Percentiles rank a stretch among this genome's conserved stretches.
Conservation (phyloP, 306 rosid genomes). For the Datisca glomerata region DNA sequence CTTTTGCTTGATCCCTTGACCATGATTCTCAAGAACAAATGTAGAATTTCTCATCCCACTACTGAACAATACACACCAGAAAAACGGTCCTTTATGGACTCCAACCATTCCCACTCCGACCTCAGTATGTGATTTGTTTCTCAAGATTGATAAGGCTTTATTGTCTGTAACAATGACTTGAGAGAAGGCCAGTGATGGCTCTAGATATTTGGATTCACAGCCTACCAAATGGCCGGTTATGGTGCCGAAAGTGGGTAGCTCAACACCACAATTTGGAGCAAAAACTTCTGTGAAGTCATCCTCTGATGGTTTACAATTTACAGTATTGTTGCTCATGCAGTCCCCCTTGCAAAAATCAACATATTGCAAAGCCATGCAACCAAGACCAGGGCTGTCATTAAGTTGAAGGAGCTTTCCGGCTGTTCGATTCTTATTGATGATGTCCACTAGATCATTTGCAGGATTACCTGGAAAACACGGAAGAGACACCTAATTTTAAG, state of each 20-base stretch:
- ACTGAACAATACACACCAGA: slow-evolving; percentile 77
- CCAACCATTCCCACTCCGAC: slow-evolving; percentile 77
- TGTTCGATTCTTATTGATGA: slow-evolving; percentile 70
- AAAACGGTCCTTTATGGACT: slow-evolving; percentile 55
- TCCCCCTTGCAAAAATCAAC: slow-evolving; percentile 61
- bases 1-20: slow-evolving; percentile 61
- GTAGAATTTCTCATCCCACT: slow-evolving; percentile 54
- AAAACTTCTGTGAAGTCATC: slow-evolving; percentile 83
- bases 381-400: slow-evolving; percentile 71
- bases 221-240: slow-evolving; percentile 59
- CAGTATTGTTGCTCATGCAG: slow-evolving; percentile 45
- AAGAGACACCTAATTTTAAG: too few species aligned
- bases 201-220: slow-evolving; percentile 53
- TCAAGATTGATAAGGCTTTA: slow-evolving; percentile 34
- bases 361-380: slow-evolving; percentile 92
- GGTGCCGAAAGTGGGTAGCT: slow-evolving; percentile 76
- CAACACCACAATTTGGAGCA: slow-evolving; percentile 85
- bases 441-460: slow-evolving; percentile 58
- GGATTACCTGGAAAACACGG: slow-evolving; percentile 60
- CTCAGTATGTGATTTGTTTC: slow-evolving; percentile 65
- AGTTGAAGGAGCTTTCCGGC: slow-evolving; percentile 47
- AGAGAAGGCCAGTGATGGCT: slow-evolving; percentile 52
- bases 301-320: slow-evolving; percentile 65
- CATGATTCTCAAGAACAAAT: slow-evolving; percentile 77
- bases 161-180: slow-evolving; percentile 39